Percentiles rank a stretch among this genome's conserved stretches.
Evolutionary conservation across 2,329 filamentous ascomycete genomes (phyloP).

Genomic region (Colletotrichum aenigma): DNA sequence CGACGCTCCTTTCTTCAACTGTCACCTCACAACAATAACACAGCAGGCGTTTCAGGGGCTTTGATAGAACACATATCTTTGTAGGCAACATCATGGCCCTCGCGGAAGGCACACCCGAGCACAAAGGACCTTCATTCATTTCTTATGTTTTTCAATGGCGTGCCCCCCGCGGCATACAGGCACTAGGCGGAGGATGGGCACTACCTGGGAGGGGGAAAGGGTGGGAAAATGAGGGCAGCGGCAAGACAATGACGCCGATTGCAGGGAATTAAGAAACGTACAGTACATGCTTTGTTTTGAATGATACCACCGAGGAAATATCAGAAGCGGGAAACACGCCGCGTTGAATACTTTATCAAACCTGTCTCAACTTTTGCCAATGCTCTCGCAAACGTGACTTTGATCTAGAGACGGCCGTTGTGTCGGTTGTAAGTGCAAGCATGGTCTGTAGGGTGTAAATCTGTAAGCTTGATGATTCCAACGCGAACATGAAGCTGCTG

Average conservation of each 20-base stretch:
- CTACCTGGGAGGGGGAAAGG: not conserved
- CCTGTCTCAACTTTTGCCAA: not conserved
- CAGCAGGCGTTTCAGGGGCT: not conserved
- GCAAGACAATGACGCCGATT: not conserved
- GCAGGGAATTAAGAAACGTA: not conserved
- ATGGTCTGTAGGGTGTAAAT: not conserved
- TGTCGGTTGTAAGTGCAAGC: not conserved
- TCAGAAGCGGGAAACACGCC: not conserved
- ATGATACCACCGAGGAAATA: not conserved
- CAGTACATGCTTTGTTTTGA: not conserved
- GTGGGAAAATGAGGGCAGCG: not conserved
- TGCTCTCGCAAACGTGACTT: not conserved
- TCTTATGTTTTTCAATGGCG: not conserved
- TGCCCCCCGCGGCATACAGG: not conserved
- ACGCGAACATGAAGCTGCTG: not conserved
- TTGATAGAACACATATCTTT: not conserved
- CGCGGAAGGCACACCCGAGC: not conserved
- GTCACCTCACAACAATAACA: not conserved
- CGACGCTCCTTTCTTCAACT: not conserved
- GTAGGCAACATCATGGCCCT: not conserved
- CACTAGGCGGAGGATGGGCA: not conserved
- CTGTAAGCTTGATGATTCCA: too few species aligned
- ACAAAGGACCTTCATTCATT: not conserved
- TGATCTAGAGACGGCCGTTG: not conserved
- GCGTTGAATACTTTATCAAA: not conserved